Conservation (phyloP, 1,139 yeast genomes). For the Hansenula sp. region DNA sequence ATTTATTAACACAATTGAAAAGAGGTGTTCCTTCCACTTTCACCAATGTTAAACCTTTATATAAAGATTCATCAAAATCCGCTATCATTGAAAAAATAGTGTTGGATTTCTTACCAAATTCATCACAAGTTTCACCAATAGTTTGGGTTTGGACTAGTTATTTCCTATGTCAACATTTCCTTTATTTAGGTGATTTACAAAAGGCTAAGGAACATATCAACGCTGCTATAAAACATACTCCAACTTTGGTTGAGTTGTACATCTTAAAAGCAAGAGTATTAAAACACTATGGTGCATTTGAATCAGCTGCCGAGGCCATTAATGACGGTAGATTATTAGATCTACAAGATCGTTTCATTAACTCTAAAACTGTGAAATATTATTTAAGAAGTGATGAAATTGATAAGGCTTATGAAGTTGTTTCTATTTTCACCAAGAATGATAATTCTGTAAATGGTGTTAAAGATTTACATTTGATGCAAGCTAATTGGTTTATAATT, state of each 20-base stretch:
- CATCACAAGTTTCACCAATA: constrained; percentile 35
- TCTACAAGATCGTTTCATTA: constrained; percentile 86
- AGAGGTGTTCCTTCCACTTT: constrained; percentile 92
- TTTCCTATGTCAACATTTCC: constrained; percentile 78
- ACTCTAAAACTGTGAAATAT: constrained; percentile 85
- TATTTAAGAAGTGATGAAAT: constrained; percentile 74
- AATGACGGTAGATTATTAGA: constrained; percentile 74
- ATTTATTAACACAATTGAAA: constrained; percentile 57
- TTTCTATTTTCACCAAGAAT: constrained; percentile 79
- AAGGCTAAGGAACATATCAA: constrained; percentile 57
- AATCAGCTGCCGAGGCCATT: constrained; percentile 62
- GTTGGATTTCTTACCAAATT: constrained; percentile 36
- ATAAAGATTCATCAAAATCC: constrained; percentile 47
- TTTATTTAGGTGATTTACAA: constrained; percentile 48
- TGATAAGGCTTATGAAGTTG: constrained; percentile 70
- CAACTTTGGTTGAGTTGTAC: constrained; percentile 79
- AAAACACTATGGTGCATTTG: constrained; percentile 63
- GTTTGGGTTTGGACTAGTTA: constrained; percentile 72
- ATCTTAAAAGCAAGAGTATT: constrained; percentile 76
- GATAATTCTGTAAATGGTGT: constrained; percentile 79
- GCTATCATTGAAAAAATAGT: constrained; percentile 52
- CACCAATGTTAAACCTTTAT: constrained; percentile 79
- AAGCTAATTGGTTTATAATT: constrained; percentile 83
- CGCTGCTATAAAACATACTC: constrained; percentile 67
- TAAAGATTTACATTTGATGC: constrained; percentile 84